Evolutionary conservation across 78 protist species (phyloP), one percentile per base, ranked within the genome.

Genomic region (Ministeria vibrans): DNA sequence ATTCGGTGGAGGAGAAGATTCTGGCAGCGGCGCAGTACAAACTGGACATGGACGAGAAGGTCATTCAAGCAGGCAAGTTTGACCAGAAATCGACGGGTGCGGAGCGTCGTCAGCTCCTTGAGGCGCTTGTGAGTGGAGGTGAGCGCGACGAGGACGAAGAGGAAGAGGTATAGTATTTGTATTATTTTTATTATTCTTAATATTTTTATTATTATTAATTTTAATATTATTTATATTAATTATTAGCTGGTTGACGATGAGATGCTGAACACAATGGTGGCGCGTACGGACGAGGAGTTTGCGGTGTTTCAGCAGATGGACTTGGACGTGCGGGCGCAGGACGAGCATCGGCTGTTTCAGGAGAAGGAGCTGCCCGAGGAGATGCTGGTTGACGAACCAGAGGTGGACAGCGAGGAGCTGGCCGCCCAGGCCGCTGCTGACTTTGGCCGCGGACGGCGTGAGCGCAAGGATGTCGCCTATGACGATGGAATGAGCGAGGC

Each of bases 31-130:
- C 98, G 25, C 79, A 77, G 36, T 63, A 77, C 46, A 96, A 96
- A 85, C 64, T 91, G 72, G 85, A 89, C 39, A n/a, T 91, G 28
- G 97, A 94, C 71, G 88, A 92, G 43, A 88, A 88, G 81, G 89
- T 92, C 43, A 92, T 92, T 59, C 92, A 87, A 41, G 95, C 95
- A 25, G 95, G 95, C 75, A 79, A 79, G 86, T 92, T 92, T 61
- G 87, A 92, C 73, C 72, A 84, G 38, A 82, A 77, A 39, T 72
- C 89, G 30, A 84, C 83, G 44, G 88, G 75, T 39, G 73, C 62
- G 32, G 90, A 86, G 45, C 62, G 91, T 9, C 59, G 76, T 49
- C 62, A 66, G 36, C 71, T 86, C 49, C 77, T 91, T 36, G 87
- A 84, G 81, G 0, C 22, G 46, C 39, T 80, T 2, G 45, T 36